Evolutionary conservation across 768 basidiomycete genomes (phyloP).

Genomic region (Lactarius hatsudake): DNA sequence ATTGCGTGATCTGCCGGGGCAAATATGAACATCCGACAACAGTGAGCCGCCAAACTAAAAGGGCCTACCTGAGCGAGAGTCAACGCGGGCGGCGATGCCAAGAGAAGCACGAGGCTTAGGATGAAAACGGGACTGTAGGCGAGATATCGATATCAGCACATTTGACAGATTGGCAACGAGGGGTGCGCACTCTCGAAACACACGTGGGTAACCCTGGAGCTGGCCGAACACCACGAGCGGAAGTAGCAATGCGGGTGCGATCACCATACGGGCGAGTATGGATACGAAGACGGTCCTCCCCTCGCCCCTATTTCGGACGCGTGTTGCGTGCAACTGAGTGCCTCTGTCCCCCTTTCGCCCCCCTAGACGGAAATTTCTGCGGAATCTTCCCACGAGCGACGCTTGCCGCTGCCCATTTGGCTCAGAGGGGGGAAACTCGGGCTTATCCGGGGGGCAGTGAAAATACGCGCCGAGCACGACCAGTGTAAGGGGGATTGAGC

Average conservation of each 20-base stretch:
- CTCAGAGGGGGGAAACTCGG: not conserved
- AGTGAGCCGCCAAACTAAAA: slow-evolving; percentile 16
- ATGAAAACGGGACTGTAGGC: slow-evolving; percentile 76
- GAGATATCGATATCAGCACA: not conserved
- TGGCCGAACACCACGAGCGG: slow-evolving; percentile 70
- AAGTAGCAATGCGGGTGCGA: slow-evolving; percentile 73
- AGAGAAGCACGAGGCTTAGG: slow-evolving; percentile 77
- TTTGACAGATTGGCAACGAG: slow-evolving; percentile 12
- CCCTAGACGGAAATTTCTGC: slow-evolving; percentile 41
- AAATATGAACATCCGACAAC: slow-evolving; percentile 25
- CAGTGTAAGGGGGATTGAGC: slow-evolving; percentile 83
- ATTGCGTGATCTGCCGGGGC: slow-evolving; percentile 65
- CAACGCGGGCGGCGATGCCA: slow-evolving; percentile 78
- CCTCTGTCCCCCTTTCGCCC: not conserved
- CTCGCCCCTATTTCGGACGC: slow-evolving; percentile 54
- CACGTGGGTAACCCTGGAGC: slow-evolving; percentile 51
- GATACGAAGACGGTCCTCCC: slow-evolving; percentile 76
- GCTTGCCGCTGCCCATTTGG: slow-evolving; percentile 11
- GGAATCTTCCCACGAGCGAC: slow-evolving; percentile 42
- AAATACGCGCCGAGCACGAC: slow-evolving; percentile 94
- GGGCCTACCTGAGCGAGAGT: slow-evolving; percentile 54
- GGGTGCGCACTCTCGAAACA: slow-evolving; percentile 73
- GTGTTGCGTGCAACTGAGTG: slow-evolving; percentile 10
- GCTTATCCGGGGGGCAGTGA: slow-evolving; percentile 42
- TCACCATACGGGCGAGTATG: slow-evolving; percentile 73